These are phyloP conservation scores for Kwoniella dejecticola DNA, from an alignment of 768 basidiomycete species.

Conservation along the genomic window DNA sequence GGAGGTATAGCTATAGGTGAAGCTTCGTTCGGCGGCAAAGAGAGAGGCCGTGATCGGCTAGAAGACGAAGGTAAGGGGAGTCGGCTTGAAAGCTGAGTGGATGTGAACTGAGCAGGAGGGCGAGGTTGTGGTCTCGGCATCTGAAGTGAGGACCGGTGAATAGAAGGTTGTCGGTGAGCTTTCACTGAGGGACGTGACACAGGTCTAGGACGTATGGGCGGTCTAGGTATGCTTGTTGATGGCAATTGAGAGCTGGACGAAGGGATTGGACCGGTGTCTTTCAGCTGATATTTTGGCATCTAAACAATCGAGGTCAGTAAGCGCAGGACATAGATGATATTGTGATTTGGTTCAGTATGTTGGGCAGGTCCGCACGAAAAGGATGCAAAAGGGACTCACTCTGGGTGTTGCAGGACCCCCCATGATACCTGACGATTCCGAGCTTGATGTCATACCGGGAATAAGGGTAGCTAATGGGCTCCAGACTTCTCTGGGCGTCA, in stretches of 20 bases:
- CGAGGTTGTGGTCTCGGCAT: constrained; percentile 1
- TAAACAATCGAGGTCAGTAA: not conserved
- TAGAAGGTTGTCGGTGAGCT: constrained; percentile 1
- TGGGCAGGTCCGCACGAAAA: too few relatives aligned
- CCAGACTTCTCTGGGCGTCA: constrained; percentile 20
- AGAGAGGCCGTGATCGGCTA: not conserved
- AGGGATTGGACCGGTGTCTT: constrained; percentile 5
- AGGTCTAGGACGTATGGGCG: not conserved
- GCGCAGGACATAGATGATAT: too few relatives aligned
- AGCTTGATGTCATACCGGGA: constrained; percentile 3
- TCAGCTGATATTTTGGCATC: constrained; percentile 13
- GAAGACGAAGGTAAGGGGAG: not conserved
- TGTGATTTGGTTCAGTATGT: too few relatives aligned
- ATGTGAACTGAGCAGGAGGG: not conserved
- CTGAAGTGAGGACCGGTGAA: not conserved
- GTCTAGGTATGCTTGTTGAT: constrained; percentile 1
- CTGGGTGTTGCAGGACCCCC: not conserved
- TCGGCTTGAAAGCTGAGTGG: constrained; percentile 1
- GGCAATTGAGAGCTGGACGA: not conserved
- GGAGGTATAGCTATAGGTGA: not conserved
- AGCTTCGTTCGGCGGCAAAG: not conserved
- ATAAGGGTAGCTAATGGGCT: constrained; percentile 16
- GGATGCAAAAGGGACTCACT: not conserved
- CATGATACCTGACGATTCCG: not conserved
- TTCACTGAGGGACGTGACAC: not conserved